Base-by-base conservation (phyloP, 129 eudicot genomes). In the Chrysanthemum makinoi region DNA sequence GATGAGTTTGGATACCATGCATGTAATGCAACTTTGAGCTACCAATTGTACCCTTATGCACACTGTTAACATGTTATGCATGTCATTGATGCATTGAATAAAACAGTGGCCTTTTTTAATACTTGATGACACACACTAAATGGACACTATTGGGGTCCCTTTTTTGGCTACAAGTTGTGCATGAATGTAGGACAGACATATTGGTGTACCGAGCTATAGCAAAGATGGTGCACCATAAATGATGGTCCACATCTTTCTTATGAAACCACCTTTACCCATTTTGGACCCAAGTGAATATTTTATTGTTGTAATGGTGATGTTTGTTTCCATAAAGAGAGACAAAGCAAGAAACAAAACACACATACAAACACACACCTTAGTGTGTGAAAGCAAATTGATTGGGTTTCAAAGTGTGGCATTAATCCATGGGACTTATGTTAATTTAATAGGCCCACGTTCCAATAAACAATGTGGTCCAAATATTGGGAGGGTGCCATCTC, bases 271-370 rank as follows among this genome's bases (percentile, higher is more conserved):
- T 24, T 59, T 59, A 61, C 19, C 80, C 80, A 58, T 75, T 74
- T 57, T 66, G 74, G 75, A 59, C 80, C 75, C 75, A 57, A 67
- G 67, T 59, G 75, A 59, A 68, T 60, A 68, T 22, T 49, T 14
- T 59, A 68, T 30, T 59, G 14, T 52, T 68, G 74, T 33, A 59
- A 59, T 68, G 39, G 75, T 76, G 75, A 69, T 76, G 53, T 35
- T 9, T 76, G 80, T 76, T 76, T 59, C 68, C 75, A 68, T 68
- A 76, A 76, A 68, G 80, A 76, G 69, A 76, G 75, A 68, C 80
- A 70, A 68, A 47, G 9, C 80, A 68, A 76, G 80, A 68, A 49
- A 76, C 56, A 69, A 18, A 46, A 69, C 75, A 51, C 74, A 71
- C 60, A 24, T 35, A 71, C 6, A 57, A 70, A 69, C 65, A 72